Evolutionary conservation across 2,329 filamentous ascomycete species (phyloP).

Genomic region (Endothia cerciana): DNA sequence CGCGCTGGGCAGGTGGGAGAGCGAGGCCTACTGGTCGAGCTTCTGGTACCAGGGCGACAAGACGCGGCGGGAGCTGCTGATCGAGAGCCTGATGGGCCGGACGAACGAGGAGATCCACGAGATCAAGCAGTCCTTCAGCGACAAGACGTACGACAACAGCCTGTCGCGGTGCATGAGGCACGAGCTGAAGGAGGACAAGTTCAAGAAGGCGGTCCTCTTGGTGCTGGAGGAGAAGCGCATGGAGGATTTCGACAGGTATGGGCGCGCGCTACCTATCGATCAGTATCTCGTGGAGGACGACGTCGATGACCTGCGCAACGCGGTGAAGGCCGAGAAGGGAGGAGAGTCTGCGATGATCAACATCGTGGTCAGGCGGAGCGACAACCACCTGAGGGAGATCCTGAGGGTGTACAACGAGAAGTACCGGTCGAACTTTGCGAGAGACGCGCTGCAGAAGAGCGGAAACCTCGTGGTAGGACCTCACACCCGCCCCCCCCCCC

Average conservation of each 20-base stretch:
- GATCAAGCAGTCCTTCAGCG: conserved; percentile 87
- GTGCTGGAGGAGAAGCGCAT: conserved; percentile 83
- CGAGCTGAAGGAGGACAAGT: conserved; percentile 94
- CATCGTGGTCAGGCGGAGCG: conserved; percentile 80
- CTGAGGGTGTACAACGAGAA: conserved; percentile 74
- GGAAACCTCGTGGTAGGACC: conserved; percentile 85
- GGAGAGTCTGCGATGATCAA: conserved; percentile 87
- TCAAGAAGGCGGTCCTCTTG: conserved; percentile 83
- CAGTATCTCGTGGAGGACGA: conserved; percentile 68
- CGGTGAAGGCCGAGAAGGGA: conserved; percentile 74
- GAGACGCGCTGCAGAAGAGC: conserved; percentile 85
- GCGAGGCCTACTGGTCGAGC: conserved; percentile 96
- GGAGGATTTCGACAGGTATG: conserved; percentile 74
- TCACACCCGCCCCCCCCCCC: background rate
- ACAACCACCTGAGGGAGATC: conserved; percentile 80
- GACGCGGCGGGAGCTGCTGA: conserved; percentile 83
- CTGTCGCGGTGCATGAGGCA: conserved; percentile 85
- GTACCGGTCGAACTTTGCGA: conserved; percentile 80
- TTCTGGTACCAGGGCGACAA: conserved; percentile 94
- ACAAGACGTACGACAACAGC: conserved; percentile 88
- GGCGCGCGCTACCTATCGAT: conserved; percentile 62
- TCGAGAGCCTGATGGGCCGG: conserved; percentile 90
- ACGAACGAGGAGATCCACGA: conserved; percentile 82
- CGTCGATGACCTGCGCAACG: conserved; percentile 69
- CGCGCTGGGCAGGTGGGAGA: conserved; percentile 87